These are phyloP conservation scores for Calycina marina DNA, from an alignment of 2,329 filamentous ascomycete species.

Conservation along the genomic window DNA sequence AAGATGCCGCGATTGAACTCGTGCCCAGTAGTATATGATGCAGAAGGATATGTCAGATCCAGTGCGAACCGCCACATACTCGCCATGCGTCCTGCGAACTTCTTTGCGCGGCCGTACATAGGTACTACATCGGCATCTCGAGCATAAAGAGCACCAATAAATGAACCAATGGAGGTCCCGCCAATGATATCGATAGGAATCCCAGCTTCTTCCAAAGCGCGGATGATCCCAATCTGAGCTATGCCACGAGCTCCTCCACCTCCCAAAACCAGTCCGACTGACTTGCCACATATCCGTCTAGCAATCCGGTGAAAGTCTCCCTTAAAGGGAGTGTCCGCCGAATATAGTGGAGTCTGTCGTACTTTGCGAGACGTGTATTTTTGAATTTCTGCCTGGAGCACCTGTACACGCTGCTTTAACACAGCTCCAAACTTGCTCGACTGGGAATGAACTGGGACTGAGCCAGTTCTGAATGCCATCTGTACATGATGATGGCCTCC, in stretches of 20 bases:
- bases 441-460: slow-evolving; percentile 62
- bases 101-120: slow-evolving; percentile 93
- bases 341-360: slow-evolving; percentile 79
- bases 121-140: slow-evolving; percentile 93
- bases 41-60: slow-evolving; percentile 89
- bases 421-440: slow-evolving; percentile 69
- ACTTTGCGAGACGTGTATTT: slow-evolving; percentile 93
- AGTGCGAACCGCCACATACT: slow-evolving; percentile 98
- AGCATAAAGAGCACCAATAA: slow-evolving; percentile 89
- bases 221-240: slow-evolving; percentile 84
- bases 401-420: slow-evolving; percentile 84
- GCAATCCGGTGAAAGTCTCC: slow-evolving; percentile 93
- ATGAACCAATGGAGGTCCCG: slow-evolving; percentile 90
- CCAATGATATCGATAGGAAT: slow-evolving; percentile 93
- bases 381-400: slow-evolving; percentile 90
- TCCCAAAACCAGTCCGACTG: slow-evolving; percentile 83
- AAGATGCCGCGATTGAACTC: slow-evolving; percentile 99
- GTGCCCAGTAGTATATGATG: slow-evolving; percentile 93
- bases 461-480: slow-evolving; percentile 70
- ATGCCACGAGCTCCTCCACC: slow-evolving; percentile 88
- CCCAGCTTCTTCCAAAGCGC: slow-evolving; percentile 87
- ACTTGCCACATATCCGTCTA: slow-evolving; percentile 80
- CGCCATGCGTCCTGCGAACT: slow-evolving; percentile 95
- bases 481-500: slow-evolving; percentile 96
- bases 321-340: slow-evolving; percentile 83